These are phyloP conservation scores for Cymbopogon flexuosus DNA, from an alignment of 202 grass and related monocot species.

Conservation along the genomic window DNA sequence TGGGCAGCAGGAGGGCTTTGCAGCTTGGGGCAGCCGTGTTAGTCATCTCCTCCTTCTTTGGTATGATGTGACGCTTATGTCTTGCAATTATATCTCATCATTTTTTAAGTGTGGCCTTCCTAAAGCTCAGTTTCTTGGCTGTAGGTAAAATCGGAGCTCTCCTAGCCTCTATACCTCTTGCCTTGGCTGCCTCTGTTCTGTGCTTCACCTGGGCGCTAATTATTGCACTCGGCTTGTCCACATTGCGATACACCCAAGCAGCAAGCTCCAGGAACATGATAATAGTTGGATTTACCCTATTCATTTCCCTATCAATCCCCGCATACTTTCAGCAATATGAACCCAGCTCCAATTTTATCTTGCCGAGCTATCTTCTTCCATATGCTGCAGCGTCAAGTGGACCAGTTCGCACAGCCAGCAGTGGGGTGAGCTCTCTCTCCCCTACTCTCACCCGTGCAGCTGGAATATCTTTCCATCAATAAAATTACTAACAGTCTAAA, in stretches of 20 bases:
- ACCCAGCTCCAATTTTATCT: conserved; percentile 65
- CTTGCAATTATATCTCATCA: neutral
- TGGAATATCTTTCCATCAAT: neutral
- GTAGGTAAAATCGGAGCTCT: conserved; percentile 92
- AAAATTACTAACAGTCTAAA: neutral
- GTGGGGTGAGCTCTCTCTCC: conserved; percentile 42
- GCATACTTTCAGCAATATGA: conserved; percentile 92
- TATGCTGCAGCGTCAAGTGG: conserved; percentile 79
- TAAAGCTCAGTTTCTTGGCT: conserved; percentile 26
- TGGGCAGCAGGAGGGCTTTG: conserved; percentile 82
- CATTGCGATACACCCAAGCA: conserved; percentile 84
- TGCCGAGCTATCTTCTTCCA: conserved; percentile 86
- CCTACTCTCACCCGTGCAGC: neutral
- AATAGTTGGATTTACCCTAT: conserved; percentile 93
- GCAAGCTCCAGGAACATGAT: conserved; percentile 96
- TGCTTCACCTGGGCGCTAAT: conserved; percentile 94
- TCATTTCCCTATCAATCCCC: conserved; percentile 83
- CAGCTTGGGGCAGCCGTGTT: conserved; percentile 70
- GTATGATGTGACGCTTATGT: conserved; percentile 35
- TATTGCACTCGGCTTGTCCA: conserved; percentile 77
- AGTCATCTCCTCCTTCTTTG: conserved; percentile 74
- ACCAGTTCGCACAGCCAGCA: conserved; percentile 60
- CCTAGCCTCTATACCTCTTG: conserved; percentile 87
- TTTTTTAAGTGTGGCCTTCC: neutral
- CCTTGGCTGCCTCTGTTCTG: conserved; percentile 79